Percentiles rank a stretch among this genome's conserved stretches.
Conservation (phyloP, 257 asterid genomes). For the Buddleja alternifolia region DNA sequence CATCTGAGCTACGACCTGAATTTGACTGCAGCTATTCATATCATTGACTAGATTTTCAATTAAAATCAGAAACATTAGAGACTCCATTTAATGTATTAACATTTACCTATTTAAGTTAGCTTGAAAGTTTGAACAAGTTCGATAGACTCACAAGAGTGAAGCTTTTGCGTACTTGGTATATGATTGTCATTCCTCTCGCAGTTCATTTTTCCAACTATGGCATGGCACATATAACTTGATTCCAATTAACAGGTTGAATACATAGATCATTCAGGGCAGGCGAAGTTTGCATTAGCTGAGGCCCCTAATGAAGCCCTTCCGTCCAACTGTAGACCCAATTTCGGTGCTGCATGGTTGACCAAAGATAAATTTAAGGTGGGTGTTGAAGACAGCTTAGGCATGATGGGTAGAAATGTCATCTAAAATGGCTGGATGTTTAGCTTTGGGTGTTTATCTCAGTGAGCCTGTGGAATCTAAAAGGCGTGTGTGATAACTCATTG, state of each 20-base stretch:
- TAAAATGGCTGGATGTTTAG: constrained; percentile 6
- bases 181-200: constrained; percentile 1
- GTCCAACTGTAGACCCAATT: constrained; percentile 79
- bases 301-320: constrained; percentile 98
- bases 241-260: constrained; percentile 69
- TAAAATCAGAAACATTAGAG: constrained; percentile 1
- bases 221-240: constrained; percentile 17
- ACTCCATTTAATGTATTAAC: background rate
- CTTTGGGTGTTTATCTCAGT: constrained; percentile 14
- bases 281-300: constrained; percentile 77
- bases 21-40: background rate
- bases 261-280: constrained; percentile 86
- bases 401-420: constrained; percentile 26
- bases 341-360: constrained; percentile 90
- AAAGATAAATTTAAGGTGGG: constrained; percentile 83
- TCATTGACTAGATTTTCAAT: background rate
- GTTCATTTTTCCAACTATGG: constrained; percentile 11
- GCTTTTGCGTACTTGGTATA: background rate
- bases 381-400: constrained; percentile 21
- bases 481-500: constrained; percentile 17
- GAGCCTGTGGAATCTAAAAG: constrained; percentile 3
- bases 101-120: constrained; percentile 12
- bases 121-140: constrained; percentile 1
- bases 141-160: background rate
- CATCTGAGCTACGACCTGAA: background rate